Conservation (phyloP, 768 basidiomycete species). For the Tricholoma terreum region DNA sequence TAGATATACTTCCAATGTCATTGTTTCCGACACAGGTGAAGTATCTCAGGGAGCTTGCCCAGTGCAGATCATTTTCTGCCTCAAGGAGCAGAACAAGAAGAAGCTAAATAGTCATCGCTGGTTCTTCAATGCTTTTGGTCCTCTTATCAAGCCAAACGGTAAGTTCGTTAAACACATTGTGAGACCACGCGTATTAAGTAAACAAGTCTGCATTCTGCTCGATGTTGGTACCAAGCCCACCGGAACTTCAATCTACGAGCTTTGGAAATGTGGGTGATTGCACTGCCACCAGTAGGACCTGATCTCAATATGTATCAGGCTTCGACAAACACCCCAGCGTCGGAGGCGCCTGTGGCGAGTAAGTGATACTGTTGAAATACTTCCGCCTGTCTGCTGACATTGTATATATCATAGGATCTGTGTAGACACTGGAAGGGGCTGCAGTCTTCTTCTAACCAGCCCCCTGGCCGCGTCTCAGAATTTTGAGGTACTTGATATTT, state of each 20-base stretch:
- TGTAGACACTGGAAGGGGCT: constrained; percentile 75
- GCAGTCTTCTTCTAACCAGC: constrained; percentile 65
- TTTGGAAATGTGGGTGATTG: constrained; percentile 77
- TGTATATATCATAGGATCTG: constrained; percentile 53
- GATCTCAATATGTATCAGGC: constrained; percentile 34
- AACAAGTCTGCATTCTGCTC: constrained; percentile 78
- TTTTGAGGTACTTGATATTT: constrained; percentile 58
- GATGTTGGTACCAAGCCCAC: constrained; percentile 97
- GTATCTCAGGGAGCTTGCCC: constrained; percentile 74
- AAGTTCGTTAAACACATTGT: constrained; percentile 10
- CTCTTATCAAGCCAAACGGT: constrained; percentile 84
- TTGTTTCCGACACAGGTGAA: constrained; percentile 79
- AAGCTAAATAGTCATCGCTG: constrained; percentile 94
- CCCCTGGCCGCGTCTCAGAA: constrained; percentile 93
- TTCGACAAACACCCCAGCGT: constrained; percentile 84
- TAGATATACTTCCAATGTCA: constrained; percentile 75
- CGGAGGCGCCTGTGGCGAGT: constrained; percentile 96
- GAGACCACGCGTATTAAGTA: constrained; percentile 1
- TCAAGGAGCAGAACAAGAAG: constrained; percentile 97
- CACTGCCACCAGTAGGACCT: not conserved
- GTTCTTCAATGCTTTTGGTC: constrained; percentile 97
- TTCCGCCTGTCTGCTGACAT: not conserved
- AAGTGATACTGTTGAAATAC: constrained; percentile 14
- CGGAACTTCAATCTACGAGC: constrained; percentile 90
- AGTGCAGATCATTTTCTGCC: constrained; percentile 84